Conservation (phyloP, 2,329 filamentous ascomycete genomes). For the Ascochyta viciae-villosae region DNA sequence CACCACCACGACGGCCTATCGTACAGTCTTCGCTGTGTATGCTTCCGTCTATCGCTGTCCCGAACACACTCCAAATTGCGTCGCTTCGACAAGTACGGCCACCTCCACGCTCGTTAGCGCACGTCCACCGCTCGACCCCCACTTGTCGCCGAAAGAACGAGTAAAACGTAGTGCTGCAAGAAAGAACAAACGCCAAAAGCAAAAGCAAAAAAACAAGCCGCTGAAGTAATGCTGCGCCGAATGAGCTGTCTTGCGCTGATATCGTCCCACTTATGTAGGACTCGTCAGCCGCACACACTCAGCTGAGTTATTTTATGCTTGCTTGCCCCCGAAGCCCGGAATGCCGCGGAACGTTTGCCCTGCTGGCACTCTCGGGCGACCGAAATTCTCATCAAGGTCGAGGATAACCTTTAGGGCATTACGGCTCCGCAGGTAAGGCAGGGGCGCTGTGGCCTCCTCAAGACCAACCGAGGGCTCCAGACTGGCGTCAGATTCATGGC, state of each 20-base stretch:
- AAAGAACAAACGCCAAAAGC: constrained; percentile 21
- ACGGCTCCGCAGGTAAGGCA: constrained; percentile 75
- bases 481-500: constrained; percentile 55
- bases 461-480: constrained; percentile 70
- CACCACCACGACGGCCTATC: constrained; percentile 22
- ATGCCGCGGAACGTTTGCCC: constrained; percentile 46
- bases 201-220: constrained; percentile 37
- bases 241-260: constrained; percentile 38
- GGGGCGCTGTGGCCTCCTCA: constrained; percentile 67
- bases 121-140: constrained; percentile 8
- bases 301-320: constrained; percentile 29
- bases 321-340: constrained; percentile 46
- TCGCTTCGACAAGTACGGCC: constrained; percentile 23
- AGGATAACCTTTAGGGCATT: constrained; percentile 96
- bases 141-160: constrained; percentile 26
- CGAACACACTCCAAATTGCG: constrained; percentile 18
- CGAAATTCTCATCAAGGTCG: constrained; percentile 93
- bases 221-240: constrained; percentile 33
- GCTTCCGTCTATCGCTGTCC: constrained; percentile 24
- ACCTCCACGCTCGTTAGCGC: constrained; percentile 20
- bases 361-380: constrained; percentile 68
- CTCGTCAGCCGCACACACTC: constrained; percentile 28
- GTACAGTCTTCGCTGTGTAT: constrained; percentile 29
- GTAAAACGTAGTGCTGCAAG: constrained; percentile 25
- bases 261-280: constrained; percentile 33